Percentiles rank a stretch among this genome's conserved stretches.
These are phyloP conservation scores for Aspergillus oerlinghausenensis DNA, from an alignment of 2,329 filamentous ascomycete species.

Conservation along the genomic window DNA sequence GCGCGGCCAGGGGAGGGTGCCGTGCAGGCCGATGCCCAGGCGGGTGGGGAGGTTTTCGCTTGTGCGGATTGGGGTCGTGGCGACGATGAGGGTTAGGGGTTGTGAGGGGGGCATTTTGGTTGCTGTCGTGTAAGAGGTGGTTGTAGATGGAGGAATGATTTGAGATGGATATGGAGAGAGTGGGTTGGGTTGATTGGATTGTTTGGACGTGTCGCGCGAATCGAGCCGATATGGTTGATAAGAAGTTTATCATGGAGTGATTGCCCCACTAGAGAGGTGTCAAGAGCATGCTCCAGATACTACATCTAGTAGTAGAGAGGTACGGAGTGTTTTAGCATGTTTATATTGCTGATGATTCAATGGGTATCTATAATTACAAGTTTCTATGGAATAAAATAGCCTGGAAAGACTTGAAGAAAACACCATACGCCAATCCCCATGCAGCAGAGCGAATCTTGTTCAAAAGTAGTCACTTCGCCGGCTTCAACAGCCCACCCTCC, in stretches of 20 bases:
- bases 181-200: background rate
- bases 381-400: too few species aligned
- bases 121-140: background rate
- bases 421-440: background rate
- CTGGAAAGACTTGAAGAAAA: background rate
- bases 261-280: background rate
- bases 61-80: conserved; percentile 63
- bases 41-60: conserved; percentile 70
- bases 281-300: background rate
- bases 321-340: too few species aligned
- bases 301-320: too few species aligned
- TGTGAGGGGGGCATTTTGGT: conserved; percentile 21
- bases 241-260: too few species aligned
- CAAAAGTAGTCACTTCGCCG: background rate
- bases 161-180: too few species aligned
- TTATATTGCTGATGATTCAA: too few species aligned
- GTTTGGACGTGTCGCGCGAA: background rate
- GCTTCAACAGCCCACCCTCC: conserved; percentile 24
- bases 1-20: conserved; percentile 81
- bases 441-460: background rate
- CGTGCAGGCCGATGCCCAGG: conserved; percentile 81
- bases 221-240: too few species aligned
- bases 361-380: background rate
- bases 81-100: conserved; percentile 85
- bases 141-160: background rate